phyloP scores from a whole-genome alignment of 148 eudicot species.

The Agrostemma githago region DNA sequence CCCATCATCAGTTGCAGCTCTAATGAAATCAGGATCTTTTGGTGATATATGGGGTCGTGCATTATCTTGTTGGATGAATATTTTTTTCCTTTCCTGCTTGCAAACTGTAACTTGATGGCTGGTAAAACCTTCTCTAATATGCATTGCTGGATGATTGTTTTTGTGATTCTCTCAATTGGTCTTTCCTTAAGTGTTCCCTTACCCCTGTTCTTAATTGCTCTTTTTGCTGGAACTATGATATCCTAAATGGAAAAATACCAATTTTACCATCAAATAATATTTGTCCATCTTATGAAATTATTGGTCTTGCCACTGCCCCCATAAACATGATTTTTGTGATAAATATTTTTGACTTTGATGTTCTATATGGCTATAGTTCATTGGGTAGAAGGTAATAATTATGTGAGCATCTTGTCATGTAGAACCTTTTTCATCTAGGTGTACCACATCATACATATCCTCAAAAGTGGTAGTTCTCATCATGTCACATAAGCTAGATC shows the following conservation, averaged over 20 bases:
- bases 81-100: neutral
- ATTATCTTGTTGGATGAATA: neutral
- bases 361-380: slow-evolving; percentile 5
- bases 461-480: no score
- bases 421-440: slow-evolving; percentile 20
- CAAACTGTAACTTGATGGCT: neutral
- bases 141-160: neutral
- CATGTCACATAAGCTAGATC: no score
- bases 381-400: slow-evolving; percentile 1
- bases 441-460: no score
- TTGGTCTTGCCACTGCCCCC: neutral
- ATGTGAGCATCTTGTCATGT: neutral
- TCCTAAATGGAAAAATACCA: slow-evolving; percentile 6
- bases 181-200: neutral
- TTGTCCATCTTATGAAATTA: neutral
- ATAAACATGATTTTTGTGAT: slow-evolving; percentile 6
- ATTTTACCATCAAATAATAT: slow-evolving; percentile 5
- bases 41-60: neutral
- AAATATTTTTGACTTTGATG: neutral
- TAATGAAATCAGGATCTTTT: neutral
- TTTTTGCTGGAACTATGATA: neutral
- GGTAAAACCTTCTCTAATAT: slow-evolving; percentile 3
- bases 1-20: neutral
- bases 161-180: neutral
- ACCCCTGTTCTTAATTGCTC: neutral